Evolutionary conservation across 495 filamentous ascomycete species (phyloP).

Genomic region (Emericellopsis terricola): DNA sequence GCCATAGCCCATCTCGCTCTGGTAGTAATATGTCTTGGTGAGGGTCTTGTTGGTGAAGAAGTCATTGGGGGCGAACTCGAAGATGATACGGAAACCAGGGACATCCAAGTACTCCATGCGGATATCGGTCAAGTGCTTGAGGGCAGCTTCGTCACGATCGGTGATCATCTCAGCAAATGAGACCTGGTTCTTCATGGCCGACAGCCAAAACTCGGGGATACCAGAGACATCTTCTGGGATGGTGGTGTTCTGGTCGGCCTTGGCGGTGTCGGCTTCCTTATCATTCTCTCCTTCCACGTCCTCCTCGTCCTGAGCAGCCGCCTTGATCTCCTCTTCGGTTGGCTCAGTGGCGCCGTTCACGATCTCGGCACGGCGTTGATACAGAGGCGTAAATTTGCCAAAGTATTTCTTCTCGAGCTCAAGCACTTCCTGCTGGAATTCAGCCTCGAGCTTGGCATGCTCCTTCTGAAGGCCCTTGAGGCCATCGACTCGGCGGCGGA

Average conservation of each 20-base stretch:
- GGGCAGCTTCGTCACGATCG: constrained; percentile 82
- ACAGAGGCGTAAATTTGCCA: constrained; percentile 92
- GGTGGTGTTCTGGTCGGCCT: constrained; percentile 28
- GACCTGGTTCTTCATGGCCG: constrained; percentile 98
- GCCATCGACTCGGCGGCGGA: constrained; percentile 84
- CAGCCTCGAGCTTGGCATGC: constrained; percentile 90
- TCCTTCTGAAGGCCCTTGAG: constrained; percentile 98
- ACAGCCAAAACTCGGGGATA: constrained; percentile 98
- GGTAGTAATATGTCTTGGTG: constrained; percentile 98
- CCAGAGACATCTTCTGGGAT: constrained; percentile 36
- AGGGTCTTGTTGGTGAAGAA: constrained; percentile 95
- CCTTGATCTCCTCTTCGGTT: constrained; percentile 65
- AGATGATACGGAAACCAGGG: constrained; percentile 94
- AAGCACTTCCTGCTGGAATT: constrained; percentile 95
- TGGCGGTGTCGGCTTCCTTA: constrained; percentile 15
- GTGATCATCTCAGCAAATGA: constrained; percentile 96
- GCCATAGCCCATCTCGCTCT: constrained; percentile 94
- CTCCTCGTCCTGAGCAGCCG: constrained; percentile 65
- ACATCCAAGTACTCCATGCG: constrained; percentile 98
- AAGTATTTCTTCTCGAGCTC: constrained; percentile 99
- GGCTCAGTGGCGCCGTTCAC: constrained; percentile 81
- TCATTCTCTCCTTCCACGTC: constrained; percentile 37
- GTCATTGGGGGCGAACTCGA: constrained; percentile 87
- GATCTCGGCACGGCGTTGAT: constrained; percentile 85
- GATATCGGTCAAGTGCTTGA: constrained; percentile 83